phyloP scores from a whole-genome alignment of 352 stramenopile genomes.

The Phytophthora sp. region DNA sequence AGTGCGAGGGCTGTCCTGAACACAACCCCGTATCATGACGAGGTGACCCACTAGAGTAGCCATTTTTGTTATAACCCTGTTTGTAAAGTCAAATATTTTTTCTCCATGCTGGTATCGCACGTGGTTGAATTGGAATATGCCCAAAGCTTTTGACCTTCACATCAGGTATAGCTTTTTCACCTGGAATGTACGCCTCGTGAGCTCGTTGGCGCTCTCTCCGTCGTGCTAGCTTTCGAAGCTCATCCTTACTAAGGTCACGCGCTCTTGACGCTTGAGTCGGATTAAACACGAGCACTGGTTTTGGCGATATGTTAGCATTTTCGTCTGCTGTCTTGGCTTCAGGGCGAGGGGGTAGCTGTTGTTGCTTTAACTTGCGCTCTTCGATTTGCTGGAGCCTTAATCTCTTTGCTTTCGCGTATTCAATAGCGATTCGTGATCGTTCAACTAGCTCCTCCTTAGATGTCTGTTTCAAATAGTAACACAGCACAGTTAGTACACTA shows the following conservation, averaged over 20 bases:
- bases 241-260: constrained; percentile 48
- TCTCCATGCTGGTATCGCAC: constrained; percentile 62
- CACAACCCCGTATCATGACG: constrained; percentile 65
- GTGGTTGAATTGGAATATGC: constrained; percentile 67
- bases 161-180: constrained; percentile 47
- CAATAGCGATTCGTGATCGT: constrained; percentile 60
- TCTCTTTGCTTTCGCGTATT: constrained; percentile 61
- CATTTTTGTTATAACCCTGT: constrained; percentile 14
- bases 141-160: constrained; percentile 77
- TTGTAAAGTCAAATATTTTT: constrained; percentile 45
- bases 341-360: constrained; percentile 50
- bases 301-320: constrained; percentile 5
- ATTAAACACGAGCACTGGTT: constrained; percentile 34
- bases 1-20: constrained; percentile 75
- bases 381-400: constrained; percentile 50
- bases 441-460: constrained; percentile 53
- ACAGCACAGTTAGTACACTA: too few species aligned
- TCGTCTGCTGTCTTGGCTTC: constrained; percentile 22
- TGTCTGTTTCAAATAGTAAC: constrained; percentile 21
- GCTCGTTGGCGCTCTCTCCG: constrained; percentile 47
- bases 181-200: constrained; percentile 63
- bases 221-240: constrained; percentile 46
- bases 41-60: constrained; percentile 2
- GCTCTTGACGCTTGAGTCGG: constrained; percentile 63
- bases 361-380: constrained; percentile 39